A percentile compares a stretch with the other conserved stretches of the same genome.
Conservation (phyloP, 2,329 filamentous ascomycete species). For the Calonectria pseudoreteaudii region DNA sequence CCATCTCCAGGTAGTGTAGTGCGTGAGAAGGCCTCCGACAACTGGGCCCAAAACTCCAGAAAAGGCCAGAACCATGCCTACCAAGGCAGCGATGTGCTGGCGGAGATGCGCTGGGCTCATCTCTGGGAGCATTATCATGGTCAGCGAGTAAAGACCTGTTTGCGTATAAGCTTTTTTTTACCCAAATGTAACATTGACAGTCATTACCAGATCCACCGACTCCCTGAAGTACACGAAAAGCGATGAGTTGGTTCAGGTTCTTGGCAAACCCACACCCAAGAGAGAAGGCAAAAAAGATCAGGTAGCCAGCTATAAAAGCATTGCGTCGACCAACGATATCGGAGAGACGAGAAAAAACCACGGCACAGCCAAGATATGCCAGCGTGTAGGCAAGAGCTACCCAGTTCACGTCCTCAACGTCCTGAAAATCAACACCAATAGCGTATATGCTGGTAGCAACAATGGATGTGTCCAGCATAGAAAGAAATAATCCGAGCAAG, state of each 20-base stretch:
- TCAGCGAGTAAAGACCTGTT: slow-evolving; percentile 64
- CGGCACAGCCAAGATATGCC: slow-evolving; percentile 67
- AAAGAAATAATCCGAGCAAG: slow-evolving; percentile 66
- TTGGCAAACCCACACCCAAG: slow-evolving; percentile 60
- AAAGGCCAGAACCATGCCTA: slow-evolving; percentile 61
- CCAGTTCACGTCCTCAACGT: slow-evolving; percentile 61
- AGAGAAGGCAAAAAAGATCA: slow-evolving; percentile 68
- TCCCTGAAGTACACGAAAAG: slow-evolving; percentile 62
- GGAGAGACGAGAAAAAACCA: slow-evolving; percentile 65
- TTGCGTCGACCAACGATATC: slow-evolving; percentile 66
- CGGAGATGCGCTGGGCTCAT: slow-evolving; percentile 55
- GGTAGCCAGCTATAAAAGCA: slow-evolving; percentile 62
- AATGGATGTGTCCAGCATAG: slow-evolving; percentile 70
- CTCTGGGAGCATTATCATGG: slow-evolving; percentile 67
- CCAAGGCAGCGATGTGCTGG: slow-evolving; percentile 58
- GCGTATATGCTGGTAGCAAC: slow-evolving; percentile 68
- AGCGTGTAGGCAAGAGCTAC: slow-evolving; percentile 68
- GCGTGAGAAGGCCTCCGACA: slow-evolving; percentile 62
- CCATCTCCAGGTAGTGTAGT: slow-evolving; percentile 64
- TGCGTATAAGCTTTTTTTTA: not conserved
- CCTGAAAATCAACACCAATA: slow-evolving; percentile 65
- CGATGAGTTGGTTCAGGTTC: slow-evolving; percentile 57
- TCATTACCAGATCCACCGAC: slow-evolving; percentile 61
- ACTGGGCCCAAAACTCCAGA: slow-evolving; percentile 65
- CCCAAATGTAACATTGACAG: not conserved